Evolutionary conservation across 1,284 basidiomycete species (phyloP).

Genomic region (Lignosus rhinocerotis): DNA sequence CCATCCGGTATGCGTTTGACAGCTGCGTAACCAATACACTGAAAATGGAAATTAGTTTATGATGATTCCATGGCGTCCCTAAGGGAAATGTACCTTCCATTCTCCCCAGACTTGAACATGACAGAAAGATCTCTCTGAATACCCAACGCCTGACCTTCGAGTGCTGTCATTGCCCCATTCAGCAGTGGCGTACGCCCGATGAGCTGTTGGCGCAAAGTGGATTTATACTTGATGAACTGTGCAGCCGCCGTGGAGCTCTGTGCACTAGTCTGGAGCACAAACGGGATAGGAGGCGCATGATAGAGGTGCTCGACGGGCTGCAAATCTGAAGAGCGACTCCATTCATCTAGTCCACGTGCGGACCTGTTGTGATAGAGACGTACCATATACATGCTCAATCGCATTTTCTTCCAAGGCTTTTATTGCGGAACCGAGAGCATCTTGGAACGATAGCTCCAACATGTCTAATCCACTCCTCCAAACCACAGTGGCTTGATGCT

Average conservation of each 20-base stretch:
- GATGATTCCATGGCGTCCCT: background rate
- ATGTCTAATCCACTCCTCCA: conserved; percentile 51
- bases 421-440: conserved; percentile 38
- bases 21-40: conserved; percentile 44
- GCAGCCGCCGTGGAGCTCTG: conserved; percentile 39
- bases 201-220: conserved; percentile 56
- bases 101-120: conserved; percentile 27
- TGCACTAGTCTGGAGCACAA: conserved; percentile 40
- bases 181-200: conserved; percentile 59
- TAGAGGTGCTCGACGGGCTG: conserved; percentile 57
- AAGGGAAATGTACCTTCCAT: conserved; percentile 26
- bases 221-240: conserved; percentile 59
- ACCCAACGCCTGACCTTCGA: conserved; percentile 57
- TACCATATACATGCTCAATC: conserved; percentile 34
- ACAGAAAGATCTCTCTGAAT: conserved; percentile 61
- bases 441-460: conserved; percentile 47
- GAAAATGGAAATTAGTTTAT: conserved; percentile 9
- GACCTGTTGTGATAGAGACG: conserved; percentile 3
- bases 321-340: conserved; percentile 40
- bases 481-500: conserved; percentile 51
- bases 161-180: conserved; percentile 51
- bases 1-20: conserved; percentile 44
- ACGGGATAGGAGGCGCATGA: conserved; percentile 47
- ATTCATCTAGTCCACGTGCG: background rate
- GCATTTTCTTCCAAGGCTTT: conserved; percentile 32